Base-by-base conservation (phyloP, 148 eudicot species). In the Heliamphora exappendiculata region DNA sequence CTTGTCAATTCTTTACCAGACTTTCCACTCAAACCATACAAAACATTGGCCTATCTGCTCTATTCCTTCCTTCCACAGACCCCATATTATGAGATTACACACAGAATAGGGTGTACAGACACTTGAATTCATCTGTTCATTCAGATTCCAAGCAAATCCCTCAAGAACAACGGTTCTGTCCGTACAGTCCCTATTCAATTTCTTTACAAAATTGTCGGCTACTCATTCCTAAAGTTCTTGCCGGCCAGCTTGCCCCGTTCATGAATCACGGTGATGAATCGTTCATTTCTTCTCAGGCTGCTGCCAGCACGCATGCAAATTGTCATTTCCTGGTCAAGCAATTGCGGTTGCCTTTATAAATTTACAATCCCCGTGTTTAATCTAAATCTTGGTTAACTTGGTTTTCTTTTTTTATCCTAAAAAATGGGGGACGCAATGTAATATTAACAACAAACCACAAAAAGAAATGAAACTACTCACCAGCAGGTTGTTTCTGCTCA, bases 401-500 rank as follows among this genome's bases (percentile, higher is more conserved):
- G 22, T 39, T 44, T 34, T 31, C 10, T 49, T 64, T 54, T 47
- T 68, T 71, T 71, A 29, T 57, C 64, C 42, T n/a, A 49, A 5
- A 44, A 42, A 73, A 14, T 22, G 41, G 4, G 73, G 74, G 79
- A 19, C 24, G 41, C 33, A 44, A 24, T 20, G 57, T 26, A 29
- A 36, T 31, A 68, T 75, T 70, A 69, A 31, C 28, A 3, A 7
- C 8, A 59, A 63, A 50, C 64, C 41, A 44, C 44, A 58, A 63
- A 8, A 54, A 7, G 37, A 42, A 41, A 57, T 47, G 26, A 12
- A 49, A 78, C 66, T 80, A 91, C 93, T 91, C 84, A 91, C 98
- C 97, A 73, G 91, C 89, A 68, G 97, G 93, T 74, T 95, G 97
- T 78, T 92, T 95, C 81, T 91, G 98, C 83, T 95, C 99, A 1